Base-by-base conservation (phyloP, 805 yeast species). In the Zygosaccharomyces bisporus region DNA sequence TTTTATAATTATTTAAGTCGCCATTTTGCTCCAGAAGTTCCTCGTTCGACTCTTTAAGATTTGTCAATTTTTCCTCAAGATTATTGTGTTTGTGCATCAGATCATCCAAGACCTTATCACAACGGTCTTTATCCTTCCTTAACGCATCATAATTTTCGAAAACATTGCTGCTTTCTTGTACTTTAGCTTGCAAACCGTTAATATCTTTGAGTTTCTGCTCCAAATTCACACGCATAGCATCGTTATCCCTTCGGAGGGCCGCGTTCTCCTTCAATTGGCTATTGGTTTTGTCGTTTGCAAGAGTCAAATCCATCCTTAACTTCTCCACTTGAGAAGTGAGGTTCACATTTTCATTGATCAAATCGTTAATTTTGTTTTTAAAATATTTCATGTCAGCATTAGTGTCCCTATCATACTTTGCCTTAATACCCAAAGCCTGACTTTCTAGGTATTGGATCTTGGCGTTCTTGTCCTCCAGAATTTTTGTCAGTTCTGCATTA, bases 301-400 rank as follows among this genome's bases (percentile, higher is more conserved):
- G 40, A 4, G 10, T 12, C 3, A 37, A 17, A 25, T 25, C 20
- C 2, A 25, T 32, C 18, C 16, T 37, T 17, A 17, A 9, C 14
- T 37, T 25, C 33, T 37, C 40, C 21, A 37, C 3, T 6, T 25
- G 20, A 16, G 40, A 16, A 16, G 33, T 37, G 5, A 25, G 40
- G 17, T 25, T 24, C 6, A 37, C 40, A 17, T 37, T 37, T 37
- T 37, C 40, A 9, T 17, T 37, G 12, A 37, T 16, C 23, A 37
- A 25, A 14, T 37, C 40, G 16, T 37, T 37, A 17, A 37, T 37
- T 12, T 25, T 37, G 4, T 24, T 24, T 25, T 37, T 37, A 14
- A 37, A 37, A 16, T 37, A 37, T 37, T 25, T 37, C 40, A 37
- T 23, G 14, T 37, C 40, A 24, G 33, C 18, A 9, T 25, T 37